Evolutionary conservation across 2,329 filamentous ascomycete species (phyloP).

Genomic region (Colletotrichum karsti): DNA sequence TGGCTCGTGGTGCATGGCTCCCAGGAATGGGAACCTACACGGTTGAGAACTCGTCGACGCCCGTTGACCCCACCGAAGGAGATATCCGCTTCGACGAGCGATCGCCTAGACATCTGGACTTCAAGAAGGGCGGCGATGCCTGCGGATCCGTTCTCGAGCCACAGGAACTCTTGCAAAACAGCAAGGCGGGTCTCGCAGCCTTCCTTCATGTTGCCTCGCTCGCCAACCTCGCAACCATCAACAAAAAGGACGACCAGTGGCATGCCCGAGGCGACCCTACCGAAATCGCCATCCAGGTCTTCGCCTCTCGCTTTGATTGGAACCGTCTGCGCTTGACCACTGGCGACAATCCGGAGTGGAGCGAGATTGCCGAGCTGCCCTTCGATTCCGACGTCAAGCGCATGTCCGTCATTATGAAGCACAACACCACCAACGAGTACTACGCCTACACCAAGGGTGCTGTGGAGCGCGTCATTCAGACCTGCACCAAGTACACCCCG

Average conservation of each 20-base stretch:
- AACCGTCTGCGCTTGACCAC: conserved; percentile 54
- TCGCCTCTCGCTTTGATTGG: conserved; percentile 69
- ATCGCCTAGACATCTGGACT: conserved; percentile 3
- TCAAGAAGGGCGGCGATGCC: conserved; percentile 13
- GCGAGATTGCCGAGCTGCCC: conserved; percentile 58
- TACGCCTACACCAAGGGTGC: conserved; percentile 67
- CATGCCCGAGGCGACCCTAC: conserved; percentile 68
- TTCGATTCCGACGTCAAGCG: conserved; percentile 30
- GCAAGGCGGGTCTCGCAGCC: conserved; percentile 44
- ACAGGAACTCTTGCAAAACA: conserved; percentile 38
- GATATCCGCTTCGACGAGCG: conserved; percentile 43
- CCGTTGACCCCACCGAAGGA: conserved; percentile 57
- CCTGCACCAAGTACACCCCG: conserved; percentile 57
- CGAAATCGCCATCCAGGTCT: conserved; percentile 74
- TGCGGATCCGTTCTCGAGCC: conserved; percentile 13
- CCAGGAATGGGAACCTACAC: conserved; percentile 30
- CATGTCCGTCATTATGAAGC: conserved; percentile 28
- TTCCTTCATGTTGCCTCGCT: conserved; percentile 65
- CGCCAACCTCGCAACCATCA: conserved; percentile 66
- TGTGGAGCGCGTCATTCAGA: conserved; percentile 72
- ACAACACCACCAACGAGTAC: conserved; percentile 35
- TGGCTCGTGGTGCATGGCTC: conserved; percentile 23
- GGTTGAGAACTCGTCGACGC: conserved; percentile 47
- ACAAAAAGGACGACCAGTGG: conserved; percentile 57
- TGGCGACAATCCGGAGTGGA: conserved; percentile 51